phyloP scores from a whole-genome alignment of 2,329 filamentous ascomycete genomes.

The Cephalotrichum gorgonifer region DNA sequence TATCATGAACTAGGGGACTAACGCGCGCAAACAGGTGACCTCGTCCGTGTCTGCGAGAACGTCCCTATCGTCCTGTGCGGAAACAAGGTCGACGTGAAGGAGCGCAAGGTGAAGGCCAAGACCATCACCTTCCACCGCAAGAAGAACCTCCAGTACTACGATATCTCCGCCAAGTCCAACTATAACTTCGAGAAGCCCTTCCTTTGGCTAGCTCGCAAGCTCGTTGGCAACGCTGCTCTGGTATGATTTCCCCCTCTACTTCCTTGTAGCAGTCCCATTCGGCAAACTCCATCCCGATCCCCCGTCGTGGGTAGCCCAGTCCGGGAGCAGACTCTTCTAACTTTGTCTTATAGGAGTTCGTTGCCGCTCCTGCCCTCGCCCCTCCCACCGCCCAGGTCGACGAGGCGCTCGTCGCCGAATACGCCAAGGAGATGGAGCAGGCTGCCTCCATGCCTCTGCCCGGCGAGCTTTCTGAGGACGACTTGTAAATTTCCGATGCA shows the following conservation, averaged over 20 bases:
- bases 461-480: slow-evolving; percentile 79
- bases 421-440: slow-evolving; percentile 78
- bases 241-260: slow-evolving; percentile 6
- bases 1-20: slow-evolving; percentile 9
- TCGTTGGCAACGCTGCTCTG: slow-evolving; percentile 75
- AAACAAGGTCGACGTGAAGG: slow-evolving; percentile 99
- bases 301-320: not conserved
- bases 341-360: slow-evolving; percentile 63
- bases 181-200: slow-evolving; percentile 99
- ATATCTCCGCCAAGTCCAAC: slow-evolving; percentile 99
- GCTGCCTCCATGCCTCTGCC: slow-evolving; percentile 80
- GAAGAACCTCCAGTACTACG: slow-evolving; percentile 99
- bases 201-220: slow-evolving; percentile 97
- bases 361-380: slow-evolving; percentile 87
- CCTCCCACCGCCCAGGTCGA: slow-evolving; percentile 89
- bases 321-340: slow-evolving; percentile 15
- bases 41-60: slow-evolving; percentile 98
- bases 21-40: slow-evolving; percentile 60
- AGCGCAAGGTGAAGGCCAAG: slow-evolving; percentile 99
- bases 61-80: slow-evolving; percentile 96
- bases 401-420: slow-evolving; percentile 67
- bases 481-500: slow-evolving; percentile 36
- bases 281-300: not conserved
- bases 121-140: slow-evolving; percentile 99
- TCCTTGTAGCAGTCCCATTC: not conserved